Percentiles rank a stretch among this genome's conserved stretches.
phyloP scores from a whole-genome alignment of 1,284 basidiomycete species.

The Melampsora occidentalis region DNA sequence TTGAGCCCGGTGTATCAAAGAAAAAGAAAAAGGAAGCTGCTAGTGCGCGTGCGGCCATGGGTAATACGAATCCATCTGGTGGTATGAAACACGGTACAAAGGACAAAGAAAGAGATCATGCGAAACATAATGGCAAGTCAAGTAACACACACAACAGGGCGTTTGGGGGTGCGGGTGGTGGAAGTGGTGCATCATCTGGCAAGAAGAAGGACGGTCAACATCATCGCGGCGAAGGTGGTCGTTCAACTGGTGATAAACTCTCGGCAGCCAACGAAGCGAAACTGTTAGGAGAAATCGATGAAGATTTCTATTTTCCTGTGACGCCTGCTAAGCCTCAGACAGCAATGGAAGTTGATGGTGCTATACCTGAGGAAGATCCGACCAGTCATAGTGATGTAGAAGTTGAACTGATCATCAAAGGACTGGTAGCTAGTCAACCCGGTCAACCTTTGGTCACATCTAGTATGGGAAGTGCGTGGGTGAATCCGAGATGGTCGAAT shows the following conservation, averaged over 20 bases:
- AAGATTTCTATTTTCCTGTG: conserved; percentile 24
- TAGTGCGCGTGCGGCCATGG: not conserved
- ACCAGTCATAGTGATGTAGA: conserved; percentile 24
- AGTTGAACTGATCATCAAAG: conserved; percentile 21
- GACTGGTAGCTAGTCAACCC: conserved; percentile 14
- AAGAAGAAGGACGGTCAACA: conserved; percentile 5
- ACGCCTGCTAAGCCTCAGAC: not conserved
- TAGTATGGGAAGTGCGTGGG: conserved; percentile 1
- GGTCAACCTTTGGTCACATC: not conserved
- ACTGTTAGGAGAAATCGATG: conserved; percentile 29
- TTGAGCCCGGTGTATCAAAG: conserved; percentile 34
- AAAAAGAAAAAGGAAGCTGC: conserved; percentile 37
- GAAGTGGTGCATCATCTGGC: not conserved
- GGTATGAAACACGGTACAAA: not conserved
- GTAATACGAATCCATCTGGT: conserved; percentile 11
- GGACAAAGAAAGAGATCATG: conserved; percentile 7
- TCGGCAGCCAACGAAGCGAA: conserved; percentile 33
- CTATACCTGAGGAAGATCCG: not conserved
- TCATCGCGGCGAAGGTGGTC: conserved; percentile 2
- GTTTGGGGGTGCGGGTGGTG: not conserved
- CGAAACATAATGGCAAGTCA: not conserved
- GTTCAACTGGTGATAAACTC: conserved; percentile 18
- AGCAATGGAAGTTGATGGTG: conserved; percentile 5
- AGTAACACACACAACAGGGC: not conserved
- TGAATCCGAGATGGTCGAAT: conserved; percentile 20